phyloP scores from a whole-genome alignment of 768 basidiomycete genomes.

The Collybiopsis confluens region DNA sequence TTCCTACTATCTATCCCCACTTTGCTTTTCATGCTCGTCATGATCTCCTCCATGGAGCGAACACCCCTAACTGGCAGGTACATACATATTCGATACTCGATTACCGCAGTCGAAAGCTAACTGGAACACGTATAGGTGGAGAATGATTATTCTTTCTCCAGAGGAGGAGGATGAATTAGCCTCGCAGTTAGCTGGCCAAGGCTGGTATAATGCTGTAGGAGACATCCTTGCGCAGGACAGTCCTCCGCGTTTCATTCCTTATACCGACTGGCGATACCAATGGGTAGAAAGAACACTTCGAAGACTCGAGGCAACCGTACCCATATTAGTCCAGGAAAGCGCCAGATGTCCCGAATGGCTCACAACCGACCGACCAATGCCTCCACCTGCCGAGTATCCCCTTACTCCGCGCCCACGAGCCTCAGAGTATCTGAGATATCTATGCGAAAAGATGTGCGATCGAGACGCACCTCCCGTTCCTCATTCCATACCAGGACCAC shows the following conservation, averaged over 20 bases:
- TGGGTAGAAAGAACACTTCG: conserved; percentile 85
- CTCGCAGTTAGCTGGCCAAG: conserved; percentile 72
- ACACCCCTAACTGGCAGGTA: conserved; percentile 87
- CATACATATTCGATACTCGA: conserved; percentile 17
- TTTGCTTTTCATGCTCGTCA: conserved; percentile 60
- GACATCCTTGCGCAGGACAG: conserved; percentile 71
- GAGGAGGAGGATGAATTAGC: conserved; percentile 91
- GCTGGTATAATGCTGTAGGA: conserved; percentile 83
- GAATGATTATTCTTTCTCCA: conserved; percentile 84
- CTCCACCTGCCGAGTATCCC: conserved; percentile 80
- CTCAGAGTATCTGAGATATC: conserved; percentile 60
- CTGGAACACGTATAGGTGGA: conserved; percentile 50
- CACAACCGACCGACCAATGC: conserved; percentile 52
- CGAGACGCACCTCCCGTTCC: conserved; percentile 37
- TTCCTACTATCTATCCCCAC: conserved; percentile 58
- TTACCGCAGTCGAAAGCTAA: not conserved
- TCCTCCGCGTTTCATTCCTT: conserved; percentile 58
- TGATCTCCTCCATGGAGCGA: conserved; percentile 68
- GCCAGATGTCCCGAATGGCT: conserved; percentile 56
- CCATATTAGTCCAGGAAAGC: conserved; percentile 56
- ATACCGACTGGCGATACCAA: conserved; percentile 81
- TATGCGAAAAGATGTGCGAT: conserved; percentile 47
- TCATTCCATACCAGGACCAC: conserved; percentile 71
- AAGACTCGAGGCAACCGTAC: conserved; percentile 71
- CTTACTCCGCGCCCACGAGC: conserved; percentile 81